These are phyloP conservation scores for Leccinum fibrillosum DNA, from an alignment of 768 basidiomycete species.

Conservation along the genomic window DNA sequence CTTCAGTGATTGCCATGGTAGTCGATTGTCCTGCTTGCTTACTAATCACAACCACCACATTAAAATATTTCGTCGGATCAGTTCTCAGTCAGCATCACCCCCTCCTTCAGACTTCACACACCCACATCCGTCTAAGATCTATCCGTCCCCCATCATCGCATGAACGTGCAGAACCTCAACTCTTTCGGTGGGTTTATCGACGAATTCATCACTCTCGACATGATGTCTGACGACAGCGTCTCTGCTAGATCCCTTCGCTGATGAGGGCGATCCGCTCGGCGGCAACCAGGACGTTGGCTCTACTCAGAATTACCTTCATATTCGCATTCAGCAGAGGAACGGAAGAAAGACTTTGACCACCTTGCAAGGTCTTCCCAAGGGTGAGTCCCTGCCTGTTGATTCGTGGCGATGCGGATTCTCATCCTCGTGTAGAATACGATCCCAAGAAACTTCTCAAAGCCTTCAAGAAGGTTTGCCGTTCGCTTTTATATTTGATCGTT, in stretches of 20 bases:
- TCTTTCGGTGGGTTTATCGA: conserved; percentile 55
- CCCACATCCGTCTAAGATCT: conserved; percentile 46
- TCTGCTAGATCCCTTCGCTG: conserved; percentile 87
- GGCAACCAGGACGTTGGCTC: conserved; percentile 74
- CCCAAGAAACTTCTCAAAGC: conserved; percentile 97
- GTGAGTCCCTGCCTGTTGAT: conserved; percentile 38
- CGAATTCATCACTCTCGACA: neutral
- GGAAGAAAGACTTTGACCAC: conserved; percentile 98
- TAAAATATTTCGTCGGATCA: conserved; percentile 23
- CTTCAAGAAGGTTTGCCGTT: conserved; percentile 83
- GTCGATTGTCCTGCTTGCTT: conserved; percentile 9
- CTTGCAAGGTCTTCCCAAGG: conserved; percentile 90
- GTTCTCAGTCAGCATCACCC: conserved; percentile 9
- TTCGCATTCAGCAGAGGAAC: conserved; percentile 99
- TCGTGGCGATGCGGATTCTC: conserved; percentile 14
- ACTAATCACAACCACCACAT: conserved; percentile 20
- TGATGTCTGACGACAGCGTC: conserved; percentile 13
- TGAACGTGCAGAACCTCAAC: conserved; percentile 92
- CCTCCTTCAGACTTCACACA: conserved; percentile 29
- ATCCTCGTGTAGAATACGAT: conserved; percentile 74
- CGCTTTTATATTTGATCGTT: neutral
- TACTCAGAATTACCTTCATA: conserved; percentile 83
- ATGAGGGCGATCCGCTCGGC: conserved; percentile 83
- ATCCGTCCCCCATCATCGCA: conserved; percentile 61
- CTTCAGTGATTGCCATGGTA: conserved; percentile 4